Evolutionary conservation across 106 monocot species (phyloP).

Genomic region (Allium cepa): DNA sequence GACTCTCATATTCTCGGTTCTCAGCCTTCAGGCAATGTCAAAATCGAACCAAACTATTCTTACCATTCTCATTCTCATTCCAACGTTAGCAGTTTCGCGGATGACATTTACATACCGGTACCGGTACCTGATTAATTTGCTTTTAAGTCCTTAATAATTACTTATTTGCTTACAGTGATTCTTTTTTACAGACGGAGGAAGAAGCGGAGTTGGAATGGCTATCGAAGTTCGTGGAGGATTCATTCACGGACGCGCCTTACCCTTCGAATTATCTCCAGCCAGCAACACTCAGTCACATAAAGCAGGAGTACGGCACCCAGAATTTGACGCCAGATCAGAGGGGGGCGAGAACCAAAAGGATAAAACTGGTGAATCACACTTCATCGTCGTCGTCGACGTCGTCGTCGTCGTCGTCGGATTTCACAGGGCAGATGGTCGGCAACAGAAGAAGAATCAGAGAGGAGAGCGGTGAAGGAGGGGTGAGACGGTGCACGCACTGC

Average conservation of each 20-base stretch:
- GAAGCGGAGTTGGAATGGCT: slow-evolving; percentile 96
- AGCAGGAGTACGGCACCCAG: neutral
- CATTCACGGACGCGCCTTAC: slow-evolving; percentile 61
- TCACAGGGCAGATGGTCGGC: slow-evolving; percentile 10
- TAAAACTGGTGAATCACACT: slow-evolving; percentile 18
- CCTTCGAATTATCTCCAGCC: neutral
- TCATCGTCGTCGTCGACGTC: slow-evolving; percentile 40
- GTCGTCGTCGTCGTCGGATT: slow-evolving; percentile 66
- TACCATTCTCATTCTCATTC: neutral
- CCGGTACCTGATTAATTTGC: slow-evolving; percentile 9
- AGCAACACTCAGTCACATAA: neutral
- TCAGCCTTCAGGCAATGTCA: neutral
- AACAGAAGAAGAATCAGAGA: slow-evolving; percentile 8
- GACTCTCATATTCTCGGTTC: neutral
- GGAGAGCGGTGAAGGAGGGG: slow-evolving; percentile 5
- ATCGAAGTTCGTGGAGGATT: slow-evolving; percentile 87
- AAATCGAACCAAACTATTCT: neutral
- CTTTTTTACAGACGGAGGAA: slow-evolving; percentile 52
- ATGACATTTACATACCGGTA: slow-evolving; percentile 79
- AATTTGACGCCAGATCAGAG: slow-evolving; percentile 5
- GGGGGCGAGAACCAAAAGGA: slow-evolving; percentile 65
- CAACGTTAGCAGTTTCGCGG: slow-evolving; percentile 20
- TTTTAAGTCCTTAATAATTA: neutral
- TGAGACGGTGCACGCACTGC: slow-evolving; percentile 5
- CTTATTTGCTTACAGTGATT: neutral